Percentiles rank a stretch among this genome's conserved stretches.
phyloP scores from a whole-genome alignment of 768 basidiomycete genomes.

The Suillus discolor region DNA sequence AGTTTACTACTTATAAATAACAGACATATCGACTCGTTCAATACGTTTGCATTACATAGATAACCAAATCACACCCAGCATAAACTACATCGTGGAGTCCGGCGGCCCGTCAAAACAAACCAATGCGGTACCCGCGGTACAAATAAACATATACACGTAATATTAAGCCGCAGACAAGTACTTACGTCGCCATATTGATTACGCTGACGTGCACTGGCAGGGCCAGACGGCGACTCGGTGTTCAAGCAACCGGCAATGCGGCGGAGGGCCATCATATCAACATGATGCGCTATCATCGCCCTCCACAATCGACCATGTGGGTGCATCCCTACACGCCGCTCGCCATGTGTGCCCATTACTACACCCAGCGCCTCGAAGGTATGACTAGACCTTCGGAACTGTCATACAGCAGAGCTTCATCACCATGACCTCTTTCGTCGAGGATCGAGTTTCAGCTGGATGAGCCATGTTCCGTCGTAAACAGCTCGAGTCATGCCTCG shows the following conservation, averaged over 20 bases:
- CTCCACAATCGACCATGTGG: neutral
- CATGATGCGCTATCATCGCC: slow-evolving; percentile 5
- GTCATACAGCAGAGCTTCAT: neutral
- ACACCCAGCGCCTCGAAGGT: neutral
- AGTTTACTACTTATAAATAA: slow-evolving; percentile 1
- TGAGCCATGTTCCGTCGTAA: no score
- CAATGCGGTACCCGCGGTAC: slow-evolving; percentile 3
- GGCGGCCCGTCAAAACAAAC: neutral
- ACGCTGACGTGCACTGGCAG: neutral
- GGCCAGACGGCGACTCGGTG: neutral
- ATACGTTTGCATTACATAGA: neutral
- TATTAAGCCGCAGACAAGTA: neutral
- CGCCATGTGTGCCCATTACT: neutral
- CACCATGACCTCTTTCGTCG: no score
- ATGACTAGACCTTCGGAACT: neutral
- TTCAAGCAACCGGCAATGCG: slow-evolving; percentile 8
- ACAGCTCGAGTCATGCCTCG: neutral
- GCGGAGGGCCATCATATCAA: neutral
- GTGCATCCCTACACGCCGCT: neutral
- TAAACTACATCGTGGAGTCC: no score
- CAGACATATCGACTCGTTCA: neutral
- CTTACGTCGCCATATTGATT: neutral
- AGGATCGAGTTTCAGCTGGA: no score
- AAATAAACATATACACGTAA: neutral
- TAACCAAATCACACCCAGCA: no score